Evolutionary conservation across 2,329 filamentous ascomycete genomes (phyloP), one percentile per base, ranked within the genome.

Genomic region (Sporothrix pallida): DNA sequence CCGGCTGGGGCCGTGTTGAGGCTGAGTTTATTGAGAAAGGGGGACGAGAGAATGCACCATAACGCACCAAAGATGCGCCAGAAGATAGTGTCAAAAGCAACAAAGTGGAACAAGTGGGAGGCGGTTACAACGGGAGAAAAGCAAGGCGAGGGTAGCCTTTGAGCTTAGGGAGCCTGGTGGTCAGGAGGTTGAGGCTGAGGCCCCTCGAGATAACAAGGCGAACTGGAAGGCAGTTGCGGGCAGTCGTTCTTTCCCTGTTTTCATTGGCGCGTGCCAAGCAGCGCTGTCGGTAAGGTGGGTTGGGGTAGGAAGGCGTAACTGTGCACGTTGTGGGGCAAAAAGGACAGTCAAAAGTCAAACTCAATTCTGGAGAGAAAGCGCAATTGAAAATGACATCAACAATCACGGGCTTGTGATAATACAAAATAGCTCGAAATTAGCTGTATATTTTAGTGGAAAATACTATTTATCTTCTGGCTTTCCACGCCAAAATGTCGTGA

Each of bases 291-390:
- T 37, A 7, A 37, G 31, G 31, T 46, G 62, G 62, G 62, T 48
- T 65, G 62, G 62, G 42, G 20, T 65, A 26, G 42, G 62, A 65
- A 65, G 60, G 60, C 60, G 13, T 42, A 44, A 56, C 52, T 56
- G 52, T 37, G 23, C 20, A 56, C 8, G n/a, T 15, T 54, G 52
- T 54, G 52, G n/a, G 31, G 31, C 31, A 37, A 37, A 5, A 37
- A 37, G 31, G 31, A 5, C 31, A 37, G 31, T 37, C 31, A 37
- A 7, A 37, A 37, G 31, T 37, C 31, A 37, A 37, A 37, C 31
- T 37, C 52, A 56, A 26, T 26, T 56, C 20, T 26, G 52, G 23
- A 26, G 23, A 56, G 20, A 13, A 56, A 12, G 31, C 31, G 31
- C 4, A 7, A 37, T 6, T 37, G 4, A 5, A 37, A 37, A 37